phyloP scores from a whole-genome alignment of 495 filamentous ascomycete genomes.

The Elaphomyces granulatus region DNA sequence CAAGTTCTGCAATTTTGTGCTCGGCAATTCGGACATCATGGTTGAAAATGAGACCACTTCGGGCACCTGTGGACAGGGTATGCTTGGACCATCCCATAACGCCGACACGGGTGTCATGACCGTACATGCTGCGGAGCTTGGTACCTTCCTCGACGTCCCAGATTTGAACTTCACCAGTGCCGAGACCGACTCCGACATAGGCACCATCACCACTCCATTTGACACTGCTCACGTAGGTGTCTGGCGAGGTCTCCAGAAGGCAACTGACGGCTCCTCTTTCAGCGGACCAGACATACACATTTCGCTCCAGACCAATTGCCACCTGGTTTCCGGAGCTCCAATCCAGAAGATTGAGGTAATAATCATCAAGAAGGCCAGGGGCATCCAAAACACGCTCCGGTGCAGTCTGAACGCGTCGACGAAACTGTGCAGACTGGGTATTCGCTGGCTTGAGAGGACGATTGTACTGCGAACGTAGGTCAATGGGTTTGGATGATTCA shows the following conservation, averaged over 20 bases:
- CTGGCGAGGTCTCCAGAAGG: conserved; percentile 69
- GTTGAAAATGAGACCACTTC: conserved; percentile 94
- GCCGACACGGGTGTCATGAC: conserved; percentile 89
- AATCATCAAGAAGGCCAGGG: conserved; percentile 90
- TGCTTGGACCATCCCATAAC: conserved; percentile 99
- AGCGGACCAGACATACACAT: conserved; percentile 98
- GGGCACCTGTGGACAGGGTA: conserved; percentile 83
- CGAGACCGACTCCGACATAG: conserved; percentile 89
- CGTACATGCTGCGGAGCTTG: conserved; percentile 96
- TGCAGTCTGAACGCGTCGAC: conserved; percentile 80
- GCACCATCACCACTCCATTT: conserved; percentile 98
- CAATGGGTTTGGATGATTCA: conserved; percentile 94
- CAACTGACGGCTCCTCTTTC: conserved; percentile 77
- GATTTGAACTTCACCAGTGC: conserved; percentile 93
- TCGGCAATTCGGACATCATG: conserved; percentile 96
- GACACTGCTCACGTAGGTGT: conserved; percentile 95
- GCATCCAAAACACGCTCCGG: conserved; percentile 97
- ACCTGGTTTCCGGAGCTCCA: conserved; percentile 98
- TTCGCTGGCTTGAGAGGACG: conserved; percentile 73
- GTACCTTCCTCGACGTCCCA: conserved; percentile 95
- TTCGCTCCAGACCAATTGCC: conserved; percentile 91
- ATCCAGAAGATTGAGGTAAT: conserved; percentile 96
- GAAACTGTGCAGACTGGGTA: conserved; percentile 62
- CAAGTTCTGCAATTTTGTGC: conserved; percentile 94
- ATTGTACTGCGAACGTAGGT: conserved; percentile 95